phyloP scores from a whole-genome alignment of 176 grass and related monocot genomes.

The Echinochloa phyllopogon region DNA sequence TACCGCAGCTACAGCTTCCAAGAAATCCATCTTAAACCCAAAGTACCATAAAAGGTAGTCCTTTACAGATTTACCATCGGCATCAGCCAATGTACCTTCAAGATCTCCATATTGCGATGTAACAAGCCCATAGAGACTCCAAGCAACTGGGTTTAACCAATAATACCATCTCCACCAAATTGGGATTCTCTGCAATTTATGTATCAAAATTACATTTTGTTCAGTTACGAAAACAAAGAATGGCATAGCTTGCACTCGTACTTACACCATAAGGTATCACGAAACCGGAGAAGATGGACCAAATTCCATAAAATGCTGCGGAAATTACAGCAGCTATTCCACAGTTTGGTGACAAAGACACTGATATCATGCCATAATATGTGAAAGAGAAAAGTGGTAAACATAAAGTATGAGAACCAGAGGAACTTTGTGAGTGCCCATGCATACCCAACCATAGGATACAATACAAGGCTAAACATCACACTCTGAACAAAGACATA shows the following conservation, averaged over 20 bases:
- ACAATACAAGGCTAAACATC: conserved; percentile 53
- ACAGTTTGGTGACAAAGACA: conserved; percentile 47
- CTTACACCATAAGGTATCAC: conserved; percentile 59
- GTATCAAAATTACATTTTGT: background rate
- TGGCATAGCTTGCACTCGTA: background rate
- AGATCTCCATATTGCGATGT: conserved; percentile 58
- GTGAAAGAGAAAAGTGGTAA: conserved; percentile 53
- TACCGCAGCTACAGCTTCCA: conserved; percentile 39
- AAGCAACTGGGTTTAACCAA: conserved; percentile 47
- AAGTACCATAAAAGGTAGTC: conserved; percentile 58
- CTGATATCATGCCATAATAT: conserved; percentile 64
- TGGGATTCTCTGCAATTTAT: conserved; percentile 65
- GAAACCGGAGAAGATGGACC: conserved; percentile 61
- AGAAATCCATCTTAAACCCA: conserved; percentile 47
- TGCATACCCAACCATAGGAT: conserved; percentile 51
- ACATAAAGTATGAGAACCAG: conserved; percentile 57
- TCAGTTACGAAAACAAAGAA: background rate
- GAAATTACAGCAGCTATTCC: conserved; percentile 45
- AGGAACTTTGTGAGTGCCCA: conserved; percentile 56
- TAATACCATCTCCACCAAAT: conserved; percentile 76
- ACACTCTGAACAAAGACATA: conserved; percentile 48
- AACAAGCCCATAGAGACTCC: conserved; percentile 56
- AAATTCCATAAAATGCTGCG: conserved; percentile 50
- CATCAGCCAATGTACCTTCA: background rate
- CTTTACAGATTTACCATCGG: conserved; percentile 44